These are phyloP conservation scores for Phytopythium kandeliae DNA, from an alignment of 352 stramenopile genomes.

Conservation along the genomic window DNA sequence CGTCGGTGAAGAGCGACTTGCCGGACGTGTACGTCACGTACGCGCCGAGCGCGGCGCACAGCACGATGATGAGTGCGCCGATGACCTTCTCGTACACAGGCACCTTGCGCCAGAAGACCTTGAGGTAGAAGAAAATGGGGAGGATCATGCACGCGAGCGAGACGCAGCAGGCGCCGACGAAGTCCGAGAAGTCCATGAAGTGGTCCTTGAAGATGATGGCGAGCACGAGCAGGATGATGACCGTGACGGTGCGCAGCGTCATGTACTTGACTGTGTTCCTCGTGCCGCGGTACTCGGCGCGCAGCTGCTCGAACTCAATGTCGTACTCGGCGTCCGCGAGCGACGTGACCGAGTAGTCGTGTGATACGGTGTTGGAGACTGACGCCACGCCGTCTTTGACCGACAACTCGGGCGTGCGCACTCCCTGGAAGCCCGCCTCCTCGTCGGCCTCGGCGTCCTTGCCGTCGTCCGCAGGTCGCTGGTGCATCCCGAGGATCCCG, in stretches of 20 bases:
- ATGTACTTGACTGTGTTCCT: conserved; percentile 34
- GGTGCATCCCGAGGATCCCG: conserved; percentile 50
- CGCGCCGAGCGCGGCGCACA: conserved; percentile 22
- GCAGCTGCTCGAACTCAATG: conserved; percentile 18
- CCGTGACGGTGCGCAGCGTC: conserved; percentile 22
- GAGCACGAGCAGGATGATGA: conserved; percentile 37
- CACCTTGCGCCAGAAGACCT: conserved; percentile 43
- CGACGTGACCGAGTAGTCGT: conserved; percentile 18
- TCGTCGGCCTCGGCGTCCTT: conserved; percentile 7
- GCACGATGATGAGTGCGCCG: conserved; percentile 24
- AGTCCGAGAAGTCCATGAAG: conserved; percentile 64
- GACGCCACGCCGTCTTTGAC: too few relatives aligned
- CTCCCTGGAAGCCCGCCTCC: conserved; percentile 16
- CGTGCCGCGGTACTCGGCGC: conserved; percentile 24
- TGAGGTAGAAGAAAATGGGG: conserved; percentile 69
- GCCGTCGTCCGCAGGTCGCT: conserved; percentile 19
- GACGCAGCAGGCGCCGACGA: conserved; percentile 52
- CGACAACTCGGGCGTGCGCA: too few relatives aligned
- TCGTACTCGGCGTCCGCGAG: conserved; percentile 26
- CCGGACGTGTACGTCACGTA: conserved; percentile 43
- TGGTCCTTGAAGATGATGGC: conserved; percentile 56
- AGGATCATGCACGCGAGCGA: conserved; percentile 59
- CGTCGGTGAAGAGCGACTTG: conserved; percentile 33
- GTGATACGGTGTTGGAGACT: too few relatives aligned
- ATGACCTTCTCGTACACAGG: conserved; percentile 38